Evolutionary conservation across 768 basidiomycete species (phyloP), one percentile per base, ranked within the genome.

Genomic region (Russula ochroleuca): DNA sequence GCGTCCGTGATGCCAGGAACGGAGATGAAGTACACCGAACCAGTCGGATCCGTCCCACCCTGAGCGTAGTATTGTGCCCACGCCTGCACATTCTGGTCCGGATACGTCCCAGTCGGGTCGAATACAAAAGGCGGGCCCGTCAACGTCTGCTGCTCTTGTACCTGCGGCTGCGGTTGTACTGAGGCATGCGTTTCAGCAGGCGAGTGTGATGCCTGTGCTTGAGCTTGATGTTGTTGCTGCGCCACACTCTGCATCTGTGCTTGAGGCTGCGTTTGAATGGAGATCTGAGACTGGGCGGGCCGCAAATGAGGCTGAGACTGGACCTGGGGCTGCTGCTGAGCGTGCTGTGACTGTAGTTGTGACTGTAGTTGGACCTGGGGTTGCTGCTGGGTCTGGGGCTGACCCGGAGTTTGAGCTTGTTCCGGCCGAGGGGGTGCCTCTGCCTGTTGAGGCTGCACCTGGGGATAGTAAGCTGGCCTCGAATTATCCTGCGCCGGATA

Each of bases 61-160:
- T 86, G 83, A 0, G 86, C 85, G 71, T 93, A 93, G 73, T 94
- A 94, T 68, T 85, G 82, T 7, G 89, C 91, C 91, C 91, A 93
- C 0, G 88, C 88, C 71, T 92, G 90, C 23, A 86, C 90, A 66
- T 91, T 91, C 59, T 85, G 82, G 72, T 94, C 91, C 17, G 83
- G 74, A 68, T 94, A 94, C 23, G 83, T 84, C 54, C 78, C 76
- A 33, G 77, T 79, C 5, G 89, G 87, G 67, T 91, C 83, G 70
- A 81, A 92, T 10, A 76, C 73, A 60, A 76, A 83, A 15, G 82
- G 82, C 10, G 81, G 81, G 21, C 79, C 80, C 15, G 68, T 61
- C 35, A 62, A 33, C 17, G 45, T 67, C 40, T 66, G 67, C 7
- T 70, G 61, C 38, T 71, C 80, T 17, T 84, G 83, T 21, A 80